Conservation (phyloP, 2,329 filamentous ascomycete genomes). For the Xylariaceae sp. region DNA sequence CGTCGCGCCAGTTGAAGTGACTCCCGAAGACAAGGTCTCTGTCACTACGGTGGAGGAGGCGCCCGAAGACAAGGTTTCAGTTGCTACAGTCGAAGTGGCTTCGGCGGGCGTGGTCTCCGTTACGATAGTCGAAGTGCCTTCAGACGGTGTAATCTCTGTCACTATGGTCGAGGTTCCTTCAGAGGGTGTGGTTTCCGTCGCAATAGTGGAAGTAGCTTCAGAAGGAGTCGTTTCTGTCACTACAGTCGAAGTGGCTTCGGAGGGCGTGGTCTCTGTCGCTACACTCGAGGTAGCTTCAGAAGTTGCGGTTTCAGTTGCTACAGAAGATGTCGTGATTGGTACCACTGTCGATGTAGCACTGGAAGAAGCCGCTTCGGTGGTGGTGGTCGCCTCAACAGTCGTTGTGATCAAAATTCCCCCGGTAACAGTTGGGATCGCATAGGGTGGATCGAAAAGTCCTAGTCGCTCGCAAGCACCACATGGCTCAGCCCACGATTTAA, state of each 20-base stretch:
- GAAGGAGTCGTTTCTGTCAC: not conserved
- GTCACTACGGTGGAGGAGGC: no score
- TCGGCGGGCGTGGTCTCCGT: no score
- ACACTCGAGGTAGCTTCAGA: slow-evolving; percentile 13
- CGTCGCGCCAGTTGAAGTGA: no score
- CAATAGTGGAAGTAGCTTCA: not conserved
- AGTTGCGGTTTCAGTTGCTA: slow-evolving; percentile 14
- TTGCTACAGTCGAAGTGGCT: no score
- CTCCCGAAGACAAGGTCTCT: no score
- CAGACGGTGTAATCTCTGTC: not conserved
- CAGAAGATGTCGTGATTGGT: slow-evolving; percentile 6
- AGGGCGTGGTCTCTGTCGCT: not conserved
- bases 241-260: not conserved
- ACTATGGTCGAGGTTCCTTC: not conserved
- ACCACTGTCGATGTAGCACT: slow-evolving; percentile 5
- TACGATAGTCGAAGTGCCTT: no score
- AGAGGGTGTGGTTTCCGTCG: not conserved
- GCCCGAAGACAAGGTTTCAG: no score
- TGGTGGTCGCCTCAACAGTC: slow-evolving; percentile 5
- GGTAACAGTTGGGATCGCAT: slow-evolving; percentile 33
- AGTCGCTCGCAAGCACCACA: slow-evolving; percentile 34
- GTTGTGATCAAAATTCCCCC: slow-evolving; percentile 21
- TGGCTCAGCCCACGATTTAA: slow-evolving; percentile 33
- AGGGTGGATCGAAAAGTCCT: slow-evolving; percentile 38
- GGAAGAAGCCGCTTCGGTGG: slow-evolving; percentile 10